Base-by-base conservation (phyloP, 108 stramenopile species). In the Nitzschia palea region DNA sequence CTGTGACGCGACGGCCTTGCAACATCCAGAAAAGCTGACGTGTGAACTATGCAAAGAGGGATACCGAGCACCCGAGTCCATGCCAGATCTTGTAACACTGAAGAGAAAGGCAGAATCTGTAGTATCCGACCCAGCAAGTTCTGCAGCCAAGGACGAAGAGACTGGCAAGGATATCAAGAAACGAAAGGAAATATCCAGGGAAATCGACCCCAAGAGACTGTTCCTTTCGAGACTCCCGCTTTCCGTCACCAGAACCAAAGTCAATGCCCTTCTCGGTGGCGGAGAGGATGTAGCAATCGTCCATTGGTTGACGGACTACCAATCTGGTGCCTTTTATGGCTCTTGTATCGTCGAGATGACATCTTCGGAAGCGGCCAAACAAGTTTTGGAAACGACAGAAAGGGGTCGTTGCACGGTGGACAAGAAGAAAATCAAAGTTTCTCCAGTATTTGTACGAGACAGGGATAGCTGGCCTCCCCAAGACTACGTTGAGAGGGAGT, bases 251-350 rank as follows among this genome's bases (percentile, higher is more conserved):
- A 69, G 65, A 12, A 63, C 83, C 20, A 81, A 84, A 48, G 54
- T 87, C 18, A 62, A 62, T 40, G 77, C 76, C 29, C 55, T 57
- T 32, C 33, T 86, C 28, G 74, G 65, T 18, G 4, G 12, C 15
- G 65, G 55, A 4, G 31, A 44, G 14, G 33, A 31, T 3, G 45
- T 75, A 3, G 51, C 42, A 12, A 52, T 26, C 14, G 34, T 86
- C 31, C 80, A 86, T 40, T 90, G 89, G 89, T 36, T 87, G 33
- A 79, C 75, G 35, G 84, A 85, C 64, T 56, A 59, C 44, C 50
- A 80, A 0, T 80, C 69, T 23, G 68, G 63, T 25, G 76, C 74
- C 0, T 90, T 83, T 48, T 84, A 85, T 42, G 89, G 89, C 29
- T 90, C 84, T 4, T 82, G 84, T 25, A 70, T 90, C 30, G 83